Evolutionary conservation across 495 filamentous ascomycete genomes (phyloP).

Genomic region (Aspergillus kassunensis): DNA sequence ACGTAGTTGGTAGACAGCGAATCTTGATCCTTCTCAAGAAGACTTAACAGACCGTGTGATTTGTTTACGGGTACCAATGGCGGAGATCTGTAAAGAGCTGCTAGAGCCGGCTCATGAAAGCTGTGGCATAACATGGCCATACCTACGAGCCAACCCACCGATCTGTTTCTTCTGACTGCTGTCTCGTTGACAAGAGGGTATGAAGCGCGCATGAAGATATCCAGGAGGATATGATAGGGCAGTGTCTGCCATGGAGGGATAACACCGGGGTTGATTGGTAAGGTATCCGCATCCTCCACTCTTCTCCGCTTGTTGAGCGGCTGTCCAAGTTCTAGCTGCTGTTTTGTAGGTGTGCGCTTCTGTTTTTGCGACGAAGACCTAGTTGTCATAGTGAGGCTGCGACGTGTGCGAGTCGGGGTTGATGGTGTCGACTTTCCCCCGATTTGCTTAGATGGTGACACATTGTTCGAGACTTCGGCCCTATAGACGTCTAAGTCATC

Average conservation of each 20-base stretch:
- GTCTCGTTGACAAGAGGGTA: conserved; percentile 54
- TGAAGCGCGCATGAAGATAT: conserved; percentile 64
- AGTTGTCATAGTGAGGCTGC: conserved; percentile 15
- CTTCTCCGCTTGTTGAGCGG: conserved; percentile 30
- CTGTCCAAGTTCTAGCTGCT: conserved; percentile 19
- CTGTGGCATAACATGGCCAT: conserved; percentile 57
- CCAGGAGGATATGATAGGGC: conserved; percentile 66
- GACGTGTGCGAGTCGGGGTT: conserved; percentile 6
- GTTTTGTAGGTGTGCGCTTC: conserved; percentile 16
- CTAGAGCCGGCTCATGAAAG: conserved; percentile 71
- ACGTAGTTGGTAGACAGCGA: conserved; percentile 51
- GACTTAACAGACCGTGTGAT: conserved; percentile 43
- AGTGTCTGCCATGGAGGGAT: conserved; percentile 66
- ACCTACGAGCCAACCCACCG: conserved; percentile 58
- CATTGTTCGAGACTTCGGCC: conserved; percentile 8
- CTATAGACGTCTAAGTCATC: conserved; percentile 19
- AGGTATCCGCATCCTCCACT: conserved; percentile 13
- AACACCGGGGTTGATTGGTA: conserved; percentile 34
- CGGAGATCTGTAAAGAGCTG: conserved; percentile 66
- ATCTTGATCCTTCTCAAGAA: conserved; percentile 41
- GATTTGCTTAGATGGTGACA: conserved; percentile 4
- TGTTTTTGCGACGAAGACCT: conserved; percentile 20
- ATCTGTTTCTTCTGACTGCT: conserved; percentile 28
- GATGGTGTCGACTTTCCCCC: background rate
- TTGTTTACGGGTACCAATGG: conserved; percentile 53